Conservation (phyloP, 2,329 filamentous ascomycete genomes). For the Tolypocladium sp. region DNA sequence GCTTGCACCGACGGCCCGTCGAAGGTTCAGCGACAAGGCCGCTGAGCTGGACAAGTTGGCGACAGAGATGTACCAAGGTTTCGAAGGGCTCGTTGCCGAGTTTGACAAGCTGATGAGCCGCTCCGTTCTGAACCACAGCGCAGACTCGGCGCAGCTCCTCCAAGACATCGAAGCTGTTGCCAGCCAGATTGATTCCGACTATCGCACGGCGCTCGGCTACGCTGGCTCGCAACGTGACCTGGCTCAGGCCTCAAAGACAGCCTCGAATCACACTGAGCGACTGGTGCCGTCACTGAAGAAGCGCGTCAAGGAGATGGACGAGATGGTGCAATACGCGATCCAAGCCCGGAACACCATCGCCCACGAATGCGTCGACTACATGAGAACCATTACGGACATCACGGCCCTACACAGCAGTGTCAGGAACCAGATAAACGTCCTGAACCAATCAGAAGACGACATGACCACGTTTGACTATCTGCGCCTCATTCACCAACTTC, state of each 20-base stretch:
- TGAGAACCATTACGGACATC: constrained; percentile 74
- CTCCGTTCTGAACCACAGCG: constrained; percentile 46
- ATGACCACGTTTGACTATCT: constrained; percentile 74
- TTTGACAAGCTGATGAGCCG: constrained; percentile 51
- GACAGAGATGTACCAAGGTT: constrained; percentile 49
- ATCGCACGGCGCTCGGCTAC: constrained; percentile 65
- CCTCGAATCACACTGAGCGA: constrained; percentile 53
- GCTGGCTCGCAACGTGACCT: constrained; percentile 52
- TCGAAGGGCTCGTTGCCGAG: constrained; percentile 50
- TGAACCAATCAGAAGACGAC: constrained; percentile 68
- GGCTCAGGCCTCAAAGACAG: constrained; percentile 53
- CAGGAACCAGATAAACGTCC: constrained; percentile 59
- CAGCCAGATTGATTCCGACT: constrained; percentile 80
- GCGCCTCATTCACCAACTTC: constrained; percentile 70
- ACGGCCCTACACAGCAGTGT: constrained; percentile 66
- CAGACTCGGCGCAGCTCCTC: constrained; percentile 60
- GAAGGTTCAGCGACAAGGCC: constrained; percentile 51
- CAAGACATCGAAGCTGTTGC: constrained; percentile 80
- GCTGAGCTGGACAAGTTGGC: constrained; percentile 53
- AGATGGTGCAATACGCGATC: constrained; percentile 47
- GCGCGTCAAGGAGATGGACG: constrained; percentile 51
- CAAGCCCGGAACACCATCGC: constrained; percentile 61
- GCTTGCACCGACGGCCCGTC: constrained; percentile 47
- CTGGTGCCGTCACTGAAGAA: constrained; percentile 49
- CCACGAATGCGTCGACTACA: constrained; percentile 57